These are phyloP conservation scores for Sarocladium oryzae DNA, from an alignment of 2,329 filamentous ascomycete genomes.

Conservation along the genomic window DNA sequence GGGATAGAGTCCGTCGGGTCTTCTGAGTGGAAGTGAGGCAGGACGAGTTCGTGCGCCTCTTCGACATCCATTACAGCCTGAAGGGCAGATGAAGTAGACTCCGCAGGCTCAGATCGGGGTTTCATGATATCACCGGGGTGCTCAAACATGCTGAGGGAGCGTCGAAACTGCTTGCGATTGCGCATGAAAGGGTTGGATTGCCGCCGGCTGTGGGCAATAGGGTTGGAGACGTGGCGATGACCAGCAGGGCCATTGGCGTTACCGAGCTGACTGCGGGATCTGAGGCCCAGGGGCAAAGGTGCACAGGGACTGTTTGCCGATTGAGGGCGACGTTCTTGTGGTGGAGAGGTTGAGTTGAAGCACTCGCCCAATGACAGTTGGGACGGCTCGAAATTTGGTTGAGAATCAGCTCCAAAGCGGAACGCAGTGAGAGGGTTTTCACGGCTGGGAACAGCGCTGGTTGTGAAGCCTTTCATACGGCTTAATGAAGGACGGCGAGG, in stretches of 20 bases:
- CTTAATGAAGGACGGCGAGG: constrained; percentile 69
- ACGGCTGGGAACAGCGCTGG: constrained; percentile 56
- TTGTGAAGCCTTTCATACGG: constrained; percentile 68
- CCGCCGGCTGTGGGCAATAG: constrained; percentile 63
- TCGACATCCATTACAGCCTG: constrained; percentile 81
- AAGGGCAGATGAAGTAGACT: constrained; percentile 39
- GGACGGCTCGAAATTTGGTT: constrained; percentile 21
- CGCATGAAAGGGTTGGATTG: constrained; percentile 64
- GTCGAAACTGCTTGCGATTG: constrained; percentile 80
- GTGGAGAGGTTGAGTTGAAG: constrained; percentile 68
- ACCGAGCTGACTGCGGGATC: constrained; percentile 60
- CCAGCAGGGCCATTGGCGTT: constrained; percentile 32
- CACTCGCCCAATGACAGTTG: constrained; percentile 68
- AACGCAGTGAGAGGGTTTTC: constrained; percentile 68
- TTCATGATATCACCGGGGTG: constrained; percentile 82
- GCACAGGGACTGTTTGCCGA: constrained; percentile 54
- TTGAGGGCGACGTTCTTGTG: constrained; percentile 58
- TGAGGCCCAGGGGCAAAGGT: constrained; percentile 51
- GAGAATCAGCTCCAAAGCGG: constrained; percentile 53
- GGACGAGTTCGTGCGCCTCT: constrained; percentile 61
- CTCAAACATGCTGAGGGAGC: constrained; percentile 98
- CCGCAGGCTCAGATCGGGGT: constrained; percentile 57
- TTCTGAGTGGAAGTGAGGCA: constrained; percentile 79
- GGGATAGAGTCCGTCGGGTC: constrained; percentile 82
- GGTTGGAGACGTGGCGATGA: constrained; percentile 68